Base-by-base conservation (phyloP, 2,329 filamentous ascomycete genomes). In the Didymella lethalis region DNA sequence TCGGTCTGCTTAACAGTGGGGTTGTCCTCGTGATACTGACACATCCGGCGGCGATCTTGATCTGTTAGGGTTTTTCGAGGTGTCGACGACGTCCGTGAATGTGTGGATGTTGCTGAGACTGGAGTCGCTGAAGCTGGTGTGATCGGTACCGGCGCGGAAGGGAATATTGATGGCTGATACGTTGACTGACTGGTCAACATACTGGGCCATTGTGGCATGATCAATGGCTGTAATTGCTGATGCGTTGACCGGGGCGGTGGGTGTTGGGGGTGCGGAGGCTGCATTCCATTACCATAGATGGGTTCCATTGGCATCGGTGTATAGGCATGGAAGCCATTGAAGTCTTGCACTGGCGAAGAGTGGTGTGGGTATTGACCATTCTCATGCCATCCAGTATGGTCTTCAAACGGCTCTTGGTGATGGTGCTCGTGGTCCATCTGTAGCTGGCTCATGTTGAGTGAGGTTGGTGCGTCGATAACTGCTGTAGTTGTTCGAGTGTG, bases 1-100 rank as follows among this genome's bases (percentile, higher is more conserved):
- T 98, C 94, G 18, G 93, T 95, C 80, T 99, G 95, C 79, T 97
- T 97, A 45, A 92, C 89, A 48, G 87, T 89, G 23, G 94, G 95
- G 74, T 98, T 89, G 63, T 96, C 90, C 74, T 95, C 90, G 69
- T 94, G 91, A 77, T 94, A 97, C 73, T 92, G 86, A 77, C 95
- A 99, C 93, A 99, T 99, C 44, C 88, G 86, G 65, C 93, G 86
- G 64, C 95, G 90, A 75, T 98, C 93, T 58, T 92, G 89, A 72
- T 97, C 92, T 7, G 93, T 97, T 68, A 99, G 82, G 1, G 94
- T 98, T 78, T 92, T 92, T 67, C 93, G 85, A 4, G 91, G 90
- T 47, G 90, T 91, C 47, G 89, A 79, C 60, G 69, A 81, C 63
- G 73, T 81, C 69, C 73, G 73, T 20, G 75, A 76, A 28, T 72